These are phyloP conservation scores for Gelatoporia subvermispora DNA, from an alignment of 768 basidiomycete genomes.

Conservation along the genomic window DNA sequence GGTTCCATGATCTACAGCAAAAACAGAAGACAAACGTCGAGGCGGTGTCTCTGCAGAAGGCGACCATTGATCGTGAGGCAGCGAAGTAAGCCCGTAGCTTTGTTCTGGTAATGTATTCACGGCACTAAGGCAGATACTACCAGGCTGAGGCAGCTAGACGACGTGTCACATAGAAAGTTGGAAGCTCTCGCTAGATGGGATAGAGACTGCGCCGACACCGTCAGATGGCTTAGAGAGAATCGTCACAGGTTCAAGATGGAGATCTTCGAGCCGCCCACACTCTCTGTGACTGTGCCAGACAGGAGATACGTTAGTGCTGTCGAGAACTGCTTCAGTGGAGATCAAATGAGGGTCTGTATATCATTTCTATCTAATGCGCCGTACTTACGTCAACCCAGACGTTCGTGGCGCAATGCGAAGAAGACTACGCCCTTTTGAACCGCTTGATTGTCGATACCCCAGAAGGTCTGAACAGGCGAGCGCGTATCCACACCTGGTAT, in stretches of 20 bases:
- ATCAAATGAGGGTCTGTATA: conserved; percentile 56
- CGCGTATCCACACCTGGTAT: conserved; percentile 65
- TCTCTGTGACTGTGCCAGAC: conserved; percentile 69
- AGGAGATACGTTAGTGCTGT: conserved; percentile 58
- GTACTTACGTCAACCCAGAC: conserved; percentile 43
- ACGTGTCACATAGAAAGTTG: conserved; percentile 55
- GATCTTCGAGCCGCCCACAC: conserved; percentile 81
- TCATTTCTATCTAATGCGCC: not conserved
- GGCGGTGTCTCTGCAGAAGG: conserved; percentile 28
- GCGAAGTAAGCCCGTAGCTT: conserved; percentile 8
- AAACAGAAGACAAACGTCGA: conserved; percentile 32
- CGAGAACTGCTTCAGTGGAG: conserved; percentile 61
- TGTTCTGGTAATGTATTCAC: not conserved
- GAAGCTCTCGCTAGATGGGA: conserved; percentile 50
- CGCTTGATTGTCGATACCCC: conserved; percentile 58
- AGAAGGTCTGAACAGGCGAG: conserved; percentile 46
- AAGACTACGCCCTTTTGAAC: conserved; percentile 75
- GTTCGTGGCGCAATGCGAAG: conserved; percentile 78
- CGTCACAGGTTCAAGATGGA: conserved; percentile 65
- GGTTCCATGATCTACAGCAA: conserved; percentile 34
- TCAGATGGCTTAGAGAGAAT: conserved; percentile 71
- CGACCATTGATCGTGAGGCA: conserved; percentile 21
- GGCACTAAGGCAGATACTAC: not conserved
- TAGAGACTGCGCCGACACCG: conserved; percentile 53
- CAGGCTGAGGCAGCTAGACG: conserved; percentile 53